Evolutionary conservation across 805 yeast genomes (phyloP).

Genomic region (baker's yeast (Saccharomyces cerevisiae)): DNA sequence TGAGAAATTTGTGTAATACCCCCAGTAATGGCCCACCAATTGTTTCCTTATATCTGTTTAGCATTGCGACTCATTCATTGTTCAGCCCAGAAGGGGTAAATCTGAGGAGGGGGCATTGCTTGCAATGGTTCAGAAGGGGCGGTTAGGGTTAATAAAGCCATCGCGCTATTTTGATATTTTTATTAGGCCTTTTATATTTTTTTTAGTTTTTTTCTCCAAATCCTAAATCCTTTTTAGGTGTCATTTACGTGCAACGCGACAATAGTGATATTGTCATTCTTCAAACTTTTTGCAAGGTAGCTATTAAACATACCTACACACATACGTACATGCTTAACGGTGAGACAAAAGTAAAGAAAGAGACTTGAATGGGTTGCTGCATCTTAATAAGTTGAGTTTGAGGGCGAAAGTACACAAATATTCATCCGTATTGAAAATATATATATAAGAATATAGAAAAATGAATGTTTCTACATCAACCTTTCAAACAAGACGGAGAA

Average conservation of each 20-base stretch:
- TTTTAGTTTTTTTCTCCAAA: too few species aligned
- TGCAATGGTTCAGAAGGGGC: not conserved
- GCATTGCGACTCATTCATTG: not conserved
- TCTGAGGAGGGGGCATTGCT: not conserved
- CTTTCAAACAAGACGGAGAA: constrained; percentile 74
- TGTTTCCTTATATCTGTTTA: not conserved
- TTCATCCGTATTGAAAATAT: not conserved
- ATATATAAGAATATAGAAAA: not conserved
- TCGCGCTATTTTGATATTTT: not conserved
- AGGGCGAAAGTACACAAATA: not conserved
- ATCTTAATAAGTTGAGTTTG: not conserved
- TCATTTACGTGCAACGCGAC: not conserved
- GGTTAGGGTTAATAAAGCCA: not conserved
- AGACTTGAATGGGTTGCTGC: not conserved
- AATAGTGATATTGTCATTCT: not conserved
- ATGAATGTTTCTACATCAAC: constrained; percentile 91
- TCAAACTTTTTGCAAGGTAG: not conserved
- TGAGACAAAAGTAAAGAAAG: not conserved
- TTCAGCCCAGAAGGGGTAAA: not conserved
- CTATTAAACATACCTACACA: not conserved
- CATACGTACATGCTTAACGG: not conserved
- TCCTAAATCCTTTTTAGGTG: not conserved
- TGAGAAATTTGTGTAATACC: too few species aligned
- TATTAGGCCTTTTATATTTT: not conserved
- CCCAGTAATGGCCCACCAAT: not conserved